Evolutionary conservation across 1,284 basidiomycete species (phyloP).

Genomic region (Microstroma glucosiphilum): DNA sequence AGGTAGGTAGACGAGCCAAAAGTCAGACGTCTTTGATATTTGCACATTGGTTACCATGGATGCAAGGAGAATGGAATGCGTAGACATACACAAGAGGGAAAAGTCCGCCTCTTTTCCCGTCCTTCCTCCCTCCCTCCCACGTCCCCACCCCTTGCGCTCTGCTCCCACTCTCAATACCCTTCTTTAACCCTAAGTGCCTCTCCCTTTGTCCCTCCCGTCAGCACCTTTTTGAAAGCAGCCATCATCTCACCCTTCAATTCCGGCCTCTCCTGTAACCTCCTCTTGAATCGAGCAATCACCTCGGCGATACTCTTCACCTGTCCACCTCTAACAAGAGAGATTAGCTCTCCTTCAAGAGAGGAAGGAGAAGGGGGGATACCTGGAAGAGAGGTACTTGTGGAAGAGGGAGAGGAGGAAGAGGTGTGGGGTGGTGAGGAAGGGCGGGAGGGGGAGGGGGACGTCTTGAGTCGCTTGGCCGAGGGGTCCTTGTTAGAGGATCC

Average conservation of each 20-base stretch:
- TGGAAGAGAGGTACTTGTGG: not conserved
- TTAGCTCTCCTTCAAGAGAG: conserved; percentile 2
- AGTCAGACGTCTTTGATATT: no score
- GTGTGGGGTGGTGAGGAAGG: not conserved
- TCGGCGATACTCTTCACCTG: not conserved
- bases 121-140: no score
- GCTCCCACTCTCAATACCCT: not conserved
- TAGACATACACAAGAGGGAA: no score
- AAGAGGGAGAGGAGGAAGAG: not conserved
- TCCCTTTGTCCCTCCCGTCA: conserved; percentile 6
- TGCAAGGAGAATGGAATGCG: no score
- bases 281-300: conserved; percentile 6
- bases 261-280: not conserved
- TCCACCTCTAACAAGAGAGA: not conserved
- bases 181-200: conserved; percentile 1
- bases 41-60: no score
- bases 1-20: no score
- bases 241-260: conserved; percentile 8
- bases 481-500: not conserved
- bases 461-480: not conserved
- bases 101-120: no score
- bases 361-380: not conserved
- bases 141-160: no score
- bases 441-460: not conserved
- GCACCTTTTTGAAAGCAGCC: not conserved